Evolutionary conservation across 116 monocot genomes (phyloP), one percentile per base, ranked within the genome.

Genomic region (Trichopus zeylanicus): DNA sequence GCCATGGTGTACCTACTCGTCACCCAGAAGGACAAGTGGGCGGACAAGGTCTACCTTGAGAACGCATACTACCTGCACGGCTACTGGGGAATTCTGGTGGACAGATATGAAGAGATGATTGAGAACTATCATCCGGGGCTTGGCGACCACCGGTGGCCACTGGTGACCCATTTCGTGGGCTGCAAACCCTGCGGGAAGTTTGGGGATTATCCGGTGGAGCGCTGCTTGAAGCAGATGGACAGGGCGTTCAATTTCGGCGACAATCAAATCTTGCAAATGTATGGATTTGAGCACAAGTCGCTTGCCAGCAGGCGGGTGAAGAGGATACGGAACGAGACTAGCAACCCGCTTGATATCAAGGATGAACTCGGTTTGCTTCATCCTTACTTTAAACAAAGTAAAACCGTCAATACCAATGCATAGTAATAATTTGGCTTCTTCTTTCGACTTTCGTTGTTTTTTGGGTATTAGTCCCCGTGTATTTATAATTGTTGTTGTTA

Each of bases 191-290:
- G n/a, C n/a, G 82, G 82, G 6, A 87, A 87, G 57, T 87, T 87
- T 52, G 87, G 87, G n/a, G 87, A 87, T 46, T 90, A 90, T 56
- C 82, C 86, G 0, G 85, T 90, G 2, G 90, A 90, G 66, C 48
- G 82, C 19, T 85, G 86, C 53, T 53, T 85, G 15, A 90, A 85
- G 79, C 85, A 90, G 71, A 90, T 90, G 90, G 90, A 90, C 16
- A 48, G 86, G 12, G 86, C 90, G 0, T 90, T 90, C 60, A 82
- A 90, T 53, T 90, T 90, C 29, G 90, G 90, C 28, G 90, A 90
- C 51, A 85, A 90, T 26, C 90, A 90, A 72, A 77, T 90, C 61
- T 35, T 90, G 58, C 79, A 90, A 66, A 85, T 85, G 67, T 87
- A 87, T 26, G 87, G 86, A 16, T 87, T 87, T 55, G 60, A 61